These are phyloP conservation scores for Ustilaginoidea virens DNA, from an alignment of 2,329 filamentous ascomycete species.

Conservation along the genomic window DNA sequence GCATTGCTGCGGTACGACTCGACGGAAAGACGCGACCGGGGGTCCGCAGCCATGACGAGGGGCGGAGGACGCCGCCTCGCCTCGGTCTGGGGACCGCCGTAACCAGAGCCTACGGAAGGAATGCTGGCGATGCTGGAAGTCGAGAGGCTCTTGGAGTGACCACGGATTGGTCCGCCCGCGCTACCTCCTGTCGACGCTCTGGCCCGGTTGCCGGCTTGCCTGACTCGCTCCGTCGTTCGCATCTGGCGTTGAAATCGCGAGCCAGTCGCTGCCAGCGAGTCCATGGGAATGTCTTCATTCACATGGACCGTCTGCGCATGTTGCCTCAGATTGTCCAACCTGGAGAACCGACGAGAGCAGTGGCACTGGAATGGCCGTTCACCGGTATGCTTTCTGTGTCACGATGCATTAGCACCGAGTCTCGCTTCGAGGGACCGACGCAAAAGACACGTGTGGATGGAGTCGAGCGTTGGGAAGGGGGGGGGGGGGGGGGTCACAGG, in stretches of 20 bases:
- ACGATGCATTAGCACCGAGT: not conserved
- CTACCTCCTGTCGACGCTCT: constrained; percentile 67
- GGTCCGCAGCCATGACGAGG: constrained; percentile 66
- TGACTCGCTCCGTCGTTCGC: constrained; percentile 60
- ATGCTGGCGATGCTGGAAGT: constrained; percentile 74
- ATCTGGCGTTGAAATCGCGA: constrained; percentile 88
- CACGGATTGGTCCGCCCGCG: constrained; percentile 52
- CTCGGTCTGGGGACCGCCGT: constrained; percentile 45
- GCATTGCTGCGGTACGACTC: constrained; percentile 53
- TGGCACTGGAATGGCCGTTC: constrained; percentile 95
- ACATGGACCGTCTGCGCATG: constrained; percentile 96
- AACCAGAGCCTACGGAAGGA: constrained; percentile 49
- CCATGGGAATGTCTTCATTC: constrained; percentile 89
- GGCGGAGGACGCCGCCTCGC: constrained; percentile 61
- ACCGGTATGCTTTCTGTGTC: constrained; percentile 76
- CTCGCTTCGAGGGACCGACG: not conserved
- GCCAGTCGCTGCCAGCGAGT: constrained; percentile 83
- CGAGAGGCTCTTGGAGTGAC: constrained; percentile 75
- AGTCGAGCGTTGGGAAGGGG: too few relatives aligned
- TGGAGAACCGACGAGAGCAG: constrained; percentile 82
- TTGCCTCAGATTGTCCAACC: constrained; percentile 86
- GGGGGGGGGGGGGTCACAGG: too few relatives aligned
- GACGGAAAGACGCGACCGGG: constrained; percentile 47
- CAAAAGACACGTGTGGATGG: too few relatives aligned
- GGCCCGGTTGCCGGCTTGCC: constrained; percentile 56